Percentiles rank a stretch among this genome's conserved stretches.
Evolutionary conservation across 1,284 basidiomycete genomes (phyloP).

Genomic region (Stygiomarasmius scandens): DNA sequence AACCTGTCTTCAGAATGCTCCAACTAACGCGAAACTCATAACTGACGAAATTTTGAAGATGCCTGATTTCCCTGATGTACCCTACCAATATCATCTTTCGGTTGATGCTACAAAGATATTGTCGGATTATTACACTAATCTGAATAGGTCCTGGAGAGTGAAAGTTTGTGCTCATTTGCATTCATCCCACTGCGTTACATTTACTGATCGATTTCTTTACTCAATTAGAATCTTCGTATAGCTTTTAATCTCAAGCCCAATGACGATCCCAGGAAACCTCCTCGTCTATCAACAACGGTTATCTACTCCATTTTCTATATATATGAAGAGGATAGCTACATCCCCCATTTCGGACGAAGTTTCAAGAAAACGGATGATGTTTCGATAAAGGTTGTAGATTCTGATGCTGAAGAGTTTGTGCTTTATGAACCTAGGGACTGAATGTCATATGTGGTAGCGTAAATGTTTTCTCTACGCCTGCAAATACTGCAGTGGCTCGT

Average conservation of each 20-base stretch:
- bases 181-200: background rate
- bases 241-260: background rate
- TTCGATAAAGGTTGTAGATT: too few relatives aligned
- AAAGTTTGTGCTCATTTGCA: background rate
- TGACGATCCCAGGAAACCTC: background rate
- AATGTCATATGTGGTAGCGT: too few relatives aligned
- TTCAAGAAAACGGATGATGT: too few relatives aligned
- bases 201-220: background rate
- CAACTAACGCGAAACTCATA: background rate
- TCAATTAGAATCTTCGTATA: background rate
- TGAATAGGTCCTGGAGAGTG: background rate
- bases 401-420: too few relatives aligned
- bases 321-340: too few relatives aligned
- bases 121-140: background rate
- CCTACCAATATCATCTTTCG: background rate
- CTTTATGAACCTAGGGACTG: too few relatives aligned
- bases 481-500: too few relatives aligned
- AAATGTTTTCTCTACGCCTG: too few relatives aligned
- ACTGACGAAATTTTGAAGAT: background rate
- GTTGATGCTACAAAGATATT: background rate
- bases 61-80: background rate
- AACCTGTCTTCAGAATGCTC: background rate
- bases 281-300: background rate
- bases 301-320: background rate
- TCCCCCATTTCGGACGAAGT: too few relatives aligned